Conservation (phyloP, 108 stramenopile genomes). For the Pseudonitzschia multistriata region DNA sequence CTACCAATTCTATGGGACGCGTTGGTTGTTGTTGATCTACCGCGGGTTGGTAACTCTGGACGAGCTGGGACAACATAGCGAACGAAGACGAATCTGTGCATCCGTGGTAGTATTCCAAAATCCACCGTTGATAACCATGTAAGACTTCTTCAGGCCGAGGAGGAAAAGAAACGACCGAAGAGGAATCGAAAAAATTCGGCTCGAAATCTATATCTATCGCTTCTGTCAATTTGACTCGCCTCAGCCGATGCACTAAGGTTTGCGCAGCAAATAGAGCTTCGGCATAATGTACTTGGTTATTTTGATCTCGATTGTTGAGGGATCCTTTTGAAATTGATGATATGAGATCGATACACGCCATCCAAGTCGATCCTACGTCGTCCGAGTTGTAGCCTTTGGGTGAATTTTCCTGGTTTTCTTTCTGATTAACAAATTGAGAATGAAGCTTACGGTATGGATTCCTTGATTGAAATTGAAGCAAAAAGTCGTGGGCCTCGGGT, state of each 20-base stretch:
- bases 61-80: slow-evolving; percentile 10
- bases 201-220: slow-evolving; percentile 66
- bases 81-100: slow-evolving; percentile 3
- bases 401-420: slow-evolving; percentile 17
- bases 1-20: slow-evolving; percentile 35
- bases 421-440: slow-evolving; percentile 19
- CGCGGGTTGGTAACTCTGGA: slow-evolving; percentile 10
- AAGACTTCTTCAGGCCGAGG: slow-evolving; percentile 31
- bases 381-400: slow-evolving; percentile 3
- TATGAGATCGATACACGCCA: slow-evolving; percentile 46
- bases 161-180: slow-evolving; percentile 15
- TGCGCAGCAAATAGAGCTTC: slow-evolving; percentile 67
- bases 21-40: slow-evolving; percentile 6
- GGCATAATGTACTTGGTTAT: slow-evolving; percentile 29
- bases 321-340: neutral
- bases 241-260: slow-evolving; percentile 53
- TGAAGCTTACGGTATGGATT: slow-evolving; percentile 58
- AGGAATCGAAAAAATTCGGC: slow-evolving; percentile 11
- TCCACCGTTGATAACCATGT: slow-evolving; percentile 17
- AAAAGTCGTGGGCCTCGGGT: slow-evolving; percentile 62
- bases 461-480: slow-evolving; percentile 57
- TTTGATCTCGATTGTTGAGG: slow-evolving; percentile 6
- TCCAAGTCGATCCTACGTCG: slow-evolving; percentile 51
- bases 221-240: slow-evolving; percentile 44
- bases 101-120: slow-evolving; percentile 12